Conservation (phyloP, 129 eudicot species). For the Flaveria bidentis region DNA sequence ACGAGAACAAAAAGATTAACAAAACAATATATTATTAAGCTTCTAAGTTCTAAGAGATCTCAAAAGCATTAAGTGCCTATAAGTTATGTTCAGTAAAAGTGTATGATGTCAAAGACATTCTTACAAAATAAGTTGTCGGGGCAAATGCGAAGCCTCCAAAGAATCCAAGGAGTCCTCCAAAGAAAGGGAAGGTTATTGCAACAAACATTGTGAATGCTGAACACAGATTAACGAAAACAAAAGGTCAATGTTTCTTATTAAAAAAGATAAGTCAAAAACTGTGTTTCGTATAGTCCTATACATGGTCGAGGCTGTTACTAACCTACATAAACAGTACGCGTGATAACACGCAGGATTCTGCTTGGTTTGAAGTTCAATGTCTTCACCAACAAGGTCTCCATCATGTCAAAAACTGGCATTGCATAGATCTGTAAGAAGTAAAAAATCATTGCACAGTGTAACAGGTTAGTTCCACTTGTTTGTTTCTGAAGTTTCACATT, state of each 20-base stretch:
- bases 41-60: background rate
- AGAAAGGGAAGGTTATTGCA: slow-evolving; percentile 63
- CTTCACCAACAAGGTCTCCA: slow-evolving; percentile 67
- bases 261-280: background rate
- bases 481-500: too few species aligned
- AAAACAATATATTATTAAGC: slow-evolving; percentile 11
- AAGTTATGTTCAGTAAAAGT: background rate
- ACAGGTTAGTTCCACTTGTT: too few species aligned
- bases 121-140: slow-evolving; percentile 69
- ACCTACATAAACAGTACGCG: slow-evolving; percentile 66
- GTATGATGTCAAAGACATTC: slow-evolving; percentile 9
- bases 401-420: slow-evolving; percentile 83
- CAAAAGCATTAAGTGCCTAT: background rate
- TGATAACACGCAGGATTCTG: slow-evolving; percentile 44
- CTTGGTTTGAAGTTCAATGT: slow-evolving; percentile 59
- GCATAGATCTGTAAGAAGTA: slow-evolving; percentile 56
- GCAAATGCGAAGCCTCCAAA: slow-evolving; percentile 73
- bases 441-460: background rate
- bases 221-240: slow-evolving; percentile 2
- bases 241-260: background rate
- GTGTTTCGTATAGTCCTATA: background rate
- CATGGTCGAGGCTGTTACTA: slow-evolving; percentile 31
- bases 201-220: slow-evolving; percentile 74
- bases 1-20: background rate
- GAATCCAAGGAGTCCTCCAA: slow-evolving; percentile 61